Evolutionary conservation across 108 stramenopile species (phyloP).

Genomic region (Conticribra weissflogii): DNA sequence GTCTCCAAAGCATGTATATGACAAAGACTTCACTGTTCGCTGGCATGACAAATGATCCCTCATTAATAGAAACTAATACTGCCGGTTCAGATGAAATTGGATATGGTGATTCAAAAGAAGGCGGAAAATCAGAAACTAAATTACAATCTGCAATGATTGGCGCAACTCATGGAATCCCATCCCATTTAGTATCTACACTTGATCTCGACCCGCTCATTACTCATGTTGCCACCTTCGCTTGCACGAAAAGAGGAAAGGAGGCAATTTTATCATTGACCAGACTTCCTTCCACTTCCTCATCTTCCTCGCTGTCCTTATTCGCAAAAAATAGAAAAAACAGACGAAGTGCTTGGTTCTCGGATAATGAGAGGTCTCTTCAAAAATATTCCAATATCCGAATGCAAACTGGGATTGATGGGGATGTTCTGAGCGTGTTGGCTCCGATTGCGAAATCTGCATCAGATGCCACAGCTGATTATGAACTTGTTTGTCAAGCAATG

Average conservation of each 20-base stretch:
- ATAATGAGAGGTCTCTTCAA: not conserved
- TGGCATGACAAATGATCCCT: too few species aligned
- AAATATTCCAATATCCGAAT: not conserved
- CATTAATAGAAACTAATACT: too few species aligned
- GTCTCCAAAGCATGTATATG: too few species aligned
- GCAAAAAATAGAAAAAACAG: constrained; percentile 6
- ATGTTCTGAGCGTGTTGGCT: not conserved
- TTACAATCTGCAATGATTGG: not conserved
- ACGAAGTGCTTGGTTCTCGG: constrained; percentile 14
- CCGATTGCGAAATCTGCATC: constrained; percentile 56
- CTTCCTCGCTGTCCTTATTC: not conserved
- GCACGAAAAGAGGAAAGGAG: constrained; percentile 53
- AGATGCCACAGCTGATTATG: constrained; percentile 62
- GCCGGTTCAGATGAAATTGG: not conserved
- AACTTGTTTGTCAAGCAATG: constrained; percentile 61
- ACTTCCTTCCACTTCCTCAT: constrained; percentile 8
- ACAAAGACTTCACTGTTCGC: too few species aligned
- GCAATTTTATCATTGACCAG: constrained; percentile 49
- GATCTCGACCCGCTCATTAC: constrained; percentile 55
- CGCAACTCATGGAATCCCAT: constrained; percentile 2
- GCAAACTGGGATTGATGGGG: not conserved
- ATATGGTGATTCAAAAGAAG: not conserved
- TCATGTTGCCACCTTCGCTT: constrained; percentile 53
- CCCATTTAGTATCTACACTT: constrained; percentile 31
- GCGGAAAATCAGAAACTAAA: not conserved